Evolutionary conservation across 2,329 filamentous ascomycete genomes (phyloP), one percentile per base, ranked within the genome.

Genomic region (Alternaria triticimaculans): DNA sequence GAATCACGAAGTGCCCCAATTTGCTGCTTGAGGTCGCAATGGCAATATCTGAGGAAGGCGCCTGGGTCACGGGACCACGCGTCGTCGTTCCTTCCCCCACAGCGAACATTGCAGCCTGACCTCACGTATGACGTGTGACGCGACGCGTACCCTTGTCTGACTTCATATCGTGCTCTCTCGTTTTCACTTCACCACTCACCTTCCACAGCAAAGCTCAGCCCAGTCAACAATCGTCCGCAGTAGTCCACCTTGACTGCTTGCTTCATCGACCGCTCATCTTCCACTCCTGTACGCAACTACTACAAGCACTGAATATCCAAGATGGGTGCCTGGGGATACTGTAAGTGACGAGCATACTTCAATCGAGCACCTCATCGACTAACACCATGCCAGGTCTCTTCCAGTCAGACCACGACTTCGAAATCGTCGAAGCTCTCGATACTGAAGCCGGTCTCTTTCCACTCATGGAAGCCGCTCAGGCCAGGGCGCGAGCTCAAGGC

Each of bases 341-440:
- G 63, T 67, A 20, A 66, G 61, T 53, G 5, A 15, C 12, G 7
- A 23, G 4, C 1, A 8, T 12, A 11, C 15, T 21, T 8, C 12
- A 41, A 2, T 11, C 6, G 5, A 10, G 14, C 5, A n/a, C 5
- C 46, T 62, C 3, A 64, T 26, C 14, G 14, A 7, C 25, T 43
- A 44, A 59, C 15, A 20, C 7, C 2, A 26, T 6, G 5, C 6
- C 30, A 73, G 69, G 62, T 51, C 71, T 73, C 37, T 73, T 72
- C 56, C 63, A 72, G 41, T 69, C 66, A 1, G 70, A 72, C 48
- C 62, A 72, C 15, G 69, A 74, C 51, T 61, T 69, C 11, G 70
- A 72, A 33, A 12, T 64, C 14, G 6, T 70, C 30, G 20, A 50
- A 10, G 69, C 71, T 12, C 46, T 70, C 5, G 43, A 50, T 20